Conservation (phyloP, 1,284 basidiomycete species). For the Cerrena zonata region DNA sequence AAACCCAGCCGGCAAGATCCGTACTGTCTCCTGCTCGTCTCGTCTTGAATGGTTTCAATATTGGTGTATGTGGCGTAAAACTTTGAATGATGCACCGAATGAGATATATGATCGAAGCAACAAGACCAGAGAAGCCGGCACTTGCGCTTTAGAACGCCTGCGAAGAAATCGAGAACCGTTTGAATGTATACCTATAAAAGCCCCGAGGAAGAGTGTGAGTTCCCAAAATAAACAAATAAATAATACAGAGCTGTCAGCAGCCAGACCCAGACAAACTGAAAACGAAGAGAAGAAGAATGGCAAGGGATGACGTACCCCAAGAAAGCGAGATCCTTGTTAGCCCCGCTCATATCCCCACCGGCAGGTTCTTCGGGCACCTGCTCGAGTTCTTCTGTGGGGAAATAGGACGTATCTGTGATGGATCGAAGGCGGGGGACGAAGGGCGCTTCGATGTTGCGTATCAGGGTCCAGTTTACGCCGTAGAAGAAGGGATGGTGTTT, state of each 20-base stretch:
- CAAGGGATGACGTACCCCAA: constrained; percentile 59
- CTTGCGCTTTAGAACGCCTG: constrained; percentile 31
- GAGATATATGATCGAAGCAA: too few relatives aligned
- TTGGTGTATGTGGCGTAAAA: too few relatives aligned
- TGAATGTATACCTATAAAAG: constrained; percentile 71
- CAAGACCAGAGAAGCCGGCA: too few relatives aligned
- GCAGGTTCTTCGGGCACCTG: constrained; percentile 74
- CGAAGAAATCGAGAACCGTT: constrained; percentile 55
- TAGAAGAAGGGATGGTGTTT: constrained; percentile 95
- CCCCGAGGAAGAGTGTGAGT: too few relatives aligned
- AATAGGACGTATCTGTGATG: constrained; percentile 93
- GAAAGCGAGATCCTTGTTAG: constrained; percentile 89
- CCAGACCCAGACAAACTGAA: neutral
- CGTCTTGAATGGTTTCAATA: neutral
- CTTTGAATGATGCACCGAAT: too few relatives aligned
- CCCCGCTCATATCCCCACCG: constrained; percentile 62
- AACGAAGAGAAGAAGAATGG: too few relatives aligned
- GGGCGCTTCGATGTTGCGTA: constrained; percentile 90
- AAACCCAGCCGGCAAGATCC: neutral
- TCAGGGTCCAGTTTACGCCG: constrained; percentile 89
- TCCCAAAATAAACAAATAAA: constrained; percentile 6
- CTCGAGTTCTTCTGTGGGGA: constrained; percentile 93
- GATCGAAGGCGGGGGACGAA: constrained; percentile 91
- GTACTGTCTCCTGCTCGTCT: neutral
- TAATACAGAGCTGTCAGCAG: too few relatives aligned